Base-by-base conservation (phyloP, 2,329 filamentous ascomycete genomes). In the Alternaria sp. region DNA sequence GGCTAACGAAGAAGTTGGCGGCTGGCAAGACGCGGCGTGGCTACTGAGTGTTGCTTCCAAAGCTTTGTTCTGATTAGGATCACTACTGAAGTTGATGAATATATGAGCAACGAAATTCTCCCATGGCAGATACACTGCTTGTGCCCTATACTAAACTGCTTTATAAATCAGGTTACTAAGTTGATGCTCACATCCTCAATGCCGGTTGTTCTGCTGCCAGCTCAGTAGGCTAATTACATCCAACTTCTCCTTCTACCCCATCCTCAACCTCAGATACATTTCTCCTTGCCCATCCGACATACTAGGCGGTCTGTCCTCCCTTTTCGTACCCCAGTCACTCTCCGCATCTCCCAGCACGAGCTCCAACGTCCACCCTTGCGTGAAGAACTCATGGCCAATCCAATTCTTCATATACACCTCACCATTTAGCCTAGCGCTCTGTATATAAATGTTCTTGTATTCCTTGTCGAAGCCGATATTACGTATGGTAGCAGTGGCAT, bases 1-100 rank as follows among this genome's bases (percentile, higher is more conserved):
- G 6, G 59, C 58, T 21, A 65, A 55, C 24, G 73, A 76, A 24
- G 75, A 75, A 14, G 69, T 63, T 17, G 83, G 82, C 5, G 83
- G 84, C 0, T 87, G 85, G 85, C 80, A 83, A 59, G 85, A 87
- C 76, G 84, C 83, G 31, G 80, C 81, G 29, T 87, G 85, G 85
- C 68, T 87, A 57, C 72, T 87, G 56, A 82, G 83, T 49, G 80
- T 85, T 40, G 83, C 85, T 9, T 76, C 76, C 0, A 83, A 82
- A 58, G 81, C 80, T 29, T 53, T 79, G 21, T 66, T 78, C n/a
- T 75, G 21, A 51, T 39, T n/a, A 46, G 13, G 6, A 10, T 26
- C 14, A 48, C 11, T 34, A 48, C 21, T 24, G 3, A 26, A 48
- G 8, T n/a, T 2, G 6, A 21, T 14, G 33, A 34, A n/a, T 9